Evolutionary conservation across 257 asterid genomes (phyloP), one percentile per base, ranked within the genome.

Genomic region (Jasminum sambac): DNA sequence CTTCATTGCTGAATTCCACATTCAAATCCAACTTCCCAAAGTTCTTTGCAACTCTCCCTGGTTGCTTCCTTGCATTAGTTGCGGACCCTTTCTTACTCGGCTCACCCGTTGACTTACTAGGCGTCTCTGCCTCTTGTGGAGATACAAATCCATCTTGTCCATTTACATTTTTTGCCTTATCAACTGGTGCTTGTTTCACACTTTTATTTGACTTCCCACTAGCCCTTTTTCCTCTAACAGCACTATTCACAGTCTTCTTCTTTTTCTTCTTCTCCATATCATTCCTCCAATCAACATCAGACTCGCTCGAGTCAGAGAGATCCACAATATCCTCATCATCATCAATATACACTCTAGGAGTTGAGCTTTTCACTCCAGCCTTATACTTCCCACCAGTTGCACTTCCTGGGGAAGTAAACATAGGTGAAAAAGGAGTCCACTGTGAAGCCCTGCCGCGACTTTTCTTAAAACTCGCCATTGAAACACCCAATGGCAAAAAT

Each of bases 401-500:
- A 64, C 66, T 70, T 77, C 75, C 21, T 0, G 94, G 94, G 72
- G 78, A 78, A 73, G 77, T 78, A 79, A 82, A 88, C 95, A 91
- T 85, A 11, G 96, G 96, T 0, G 96, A 85, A 87, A 92, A 92
- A 0, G 96, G 98, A 11, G 96, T 80, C 98, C 98, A 92, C 62
- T 77, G 26, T 3, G 90, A 76, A 41, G 81, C 74, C 46, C 76
- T 76, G 11, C 73, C 84, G 66, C 57, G 85, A 67, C 76, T 76
- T 78, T 80, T 92, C 87, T 84, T 79, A 83, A 81, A 84, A 76
- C 69, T 66, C 50, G 72, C 84, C 86, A 72, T 76, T 0, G 93
- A 84, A 44, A 92, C 82, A 26, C 95, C 98, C 78, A 92, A 30
- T 5, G 98, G 98, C 76, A 90, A 75, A 76, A 84, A 84, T 9